Evolutionary conservation across 352 stramenopile genomes (phyloP).

Genomic region (Lagenidium sp.): DNA sequence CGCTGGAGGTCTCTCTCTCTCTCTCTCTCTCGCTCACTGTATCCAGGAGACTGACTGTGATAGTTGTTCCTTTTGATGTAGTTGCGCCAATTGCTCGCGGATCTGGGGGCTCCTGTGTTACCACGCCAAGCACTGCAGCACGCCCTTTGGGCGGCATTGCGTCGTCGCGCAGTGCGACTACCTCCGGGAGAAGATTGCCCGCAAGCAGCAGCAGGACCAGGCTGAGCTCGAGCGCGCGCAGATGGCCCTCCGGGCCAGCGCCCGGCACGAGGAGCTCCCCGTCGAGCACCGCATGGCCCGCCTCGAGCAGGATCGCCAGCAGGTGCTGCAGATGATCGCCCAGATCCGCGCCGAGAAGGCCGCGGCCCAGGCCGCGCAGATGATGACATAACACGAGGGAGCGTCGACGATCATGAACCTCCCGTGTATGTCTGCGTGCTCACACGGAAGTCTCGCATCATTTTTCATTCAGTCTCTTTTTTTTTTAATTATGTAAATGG

Average conservation of each 20-base stretch:
- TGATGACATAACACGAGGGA: background rate
- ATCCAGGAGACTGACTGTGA: too few relatives aligned
- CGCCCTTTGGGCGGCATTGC: conserved; percentile 42
- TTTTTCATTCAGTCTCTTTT: too few relatives aligned
- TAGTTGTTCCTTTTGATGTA: conserved; percentile 12
- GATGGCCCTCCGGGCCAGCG: conserved; percentile 29
- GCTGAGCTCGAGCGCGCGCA: conserved; percentile 48
- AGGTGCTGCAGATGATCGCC: conserved; percentile 70
- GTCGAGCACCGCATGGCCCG: conserved; percentile 76
- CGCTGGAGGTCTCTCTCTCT: too few relatives aligned
- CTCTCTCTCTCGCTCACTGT: too few relatives aligned
- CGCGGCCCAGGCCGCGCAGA: conserved; percentile 17
- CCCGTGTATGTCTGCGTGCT: too few relatives aligned
- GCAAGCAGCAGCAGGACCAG: conserved; percentile 54
- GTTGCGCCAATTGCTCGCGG: conserved; percentile 73
- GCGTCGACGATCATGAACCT: too few relatives aligned
- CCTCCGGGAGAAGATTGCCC: conserved; percentile 75
- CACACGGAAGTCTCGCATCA: too few relatives aligned
- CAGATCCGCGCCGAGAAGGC: conserved; percentile 57
- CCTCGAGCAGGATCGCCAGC: conserved; percentile 62
- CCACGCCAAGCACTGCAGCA: conserved; percentile 68
- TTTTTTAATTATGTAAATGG: too few relatives aligned
- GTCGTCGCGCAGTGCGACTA: conserved; percentile 84
- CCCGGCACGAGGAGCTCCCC: conserved; percentile 46
- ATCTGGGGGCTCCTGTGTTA: conserved; percentile 85